Evolutionary conservation across 2,329 filamentous ascomycete genomes (phyloP).

Genomic region (Cordyceps cateniannulata): DNA sequence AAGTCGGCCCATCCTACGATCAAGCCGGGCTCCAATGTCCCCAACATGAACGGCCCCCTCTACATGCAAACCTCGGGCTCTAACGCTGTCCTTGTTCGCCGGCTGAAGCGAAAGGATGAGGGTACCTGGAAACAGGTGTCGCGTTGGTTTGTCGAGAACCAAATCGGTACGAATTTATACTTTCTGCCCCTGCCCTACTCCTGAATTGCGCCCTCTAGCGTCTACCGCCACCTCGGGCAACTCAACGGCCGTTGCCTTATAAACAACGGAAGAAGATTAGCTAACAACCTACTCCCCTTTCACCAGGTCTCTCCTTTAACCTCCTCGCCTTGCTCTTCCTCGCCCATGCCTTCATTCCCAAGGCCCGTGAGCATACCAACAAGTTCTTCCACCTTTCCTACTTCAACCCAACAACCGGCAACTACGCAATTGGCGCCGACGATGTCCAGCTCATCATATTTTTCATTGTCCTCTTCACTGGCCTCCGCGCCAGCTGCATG

Average conservation of each 20-base stretch:
- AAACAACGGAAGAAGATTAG: background rate
- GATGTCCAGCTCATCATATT: constrained; percentile 72
- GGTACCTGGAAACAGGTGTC: constrained; percentile 54
- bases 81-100: constrained; percentile 48
- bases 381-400: constrained; percentile 89
- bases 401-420: constrained; percentile 59
- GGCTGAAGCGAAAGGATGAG: constrained; percentile 56
- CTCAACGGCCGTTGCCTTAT: background rate
- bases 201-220: background rate
- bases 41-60: constrained; percentile 48
- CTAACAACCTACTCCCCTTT: constrained; percentile 18
- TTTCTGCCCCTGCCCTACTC: constrained; percentile 9
- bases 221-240: background rate
- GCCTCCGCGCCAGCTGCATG: constrained; percentile 75
- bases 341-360: constrained; percentile 75
- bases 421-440: constrained; percentile 71
- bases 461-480: constrained; percentile 80
- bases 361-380: constrained; percentile 68
- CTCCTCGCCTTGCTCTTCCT: constrained; percentile 76
- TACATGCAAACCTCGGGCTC: constrained; percentile 48
- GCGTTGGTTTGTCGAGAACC: constrained; percentile 69
- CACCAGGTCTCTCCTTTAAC: constrained; percentile 70
- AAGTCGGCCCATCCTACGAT: constrained; percentile 21
- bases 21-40: constrained; percentile 27
- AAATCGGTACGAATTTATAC: constrained; percentile 58